A percentile compares a stretch with the other conserved stretches of the same genome.
phyloP scores from a whole-genome alignment of 1,284 basidiomycete genomes.

The Ganoderma resinaceum region DNA sequence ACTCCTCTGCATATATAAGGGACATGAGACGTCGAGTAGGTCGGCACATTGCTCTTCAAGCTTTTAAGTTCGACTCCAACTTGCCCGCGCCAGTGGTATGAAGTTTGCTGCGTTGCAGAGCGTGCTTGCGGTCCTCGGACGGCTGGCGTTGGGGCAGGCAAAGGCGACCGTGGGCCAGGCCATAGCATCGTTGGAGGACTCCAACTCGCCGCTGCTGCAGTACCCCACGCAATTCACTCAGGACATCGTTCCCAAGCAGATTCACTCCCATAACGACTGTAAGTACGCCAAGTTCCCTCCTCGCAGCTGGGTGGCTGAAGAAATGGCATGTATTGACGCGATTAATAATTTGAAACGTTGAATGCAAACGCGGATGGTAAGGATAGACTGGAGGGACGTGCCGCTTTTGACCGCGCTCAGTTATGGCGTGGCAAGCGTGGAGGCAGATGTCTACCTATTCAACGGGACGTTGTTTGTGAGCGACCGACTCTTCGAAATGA shows the following conservation, averaged over 20 bases:
- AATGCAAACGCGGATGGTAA: background rate
- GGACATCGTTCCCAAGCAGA: slow-evolving; percentile 55
- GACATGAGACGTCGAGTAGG: background rate
- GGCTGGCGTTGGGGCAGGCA: slow-evolving; percentile 16
- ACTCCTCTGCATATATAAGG: background rate
- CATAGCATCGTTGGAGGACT: slow-evolving; percentile 48
- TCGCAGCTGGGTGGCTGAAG: background rate
- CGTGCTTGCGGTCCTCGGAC: slow-evolving; percentile 6
- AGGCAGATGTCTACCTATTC: slow-evolving; percentile 60
- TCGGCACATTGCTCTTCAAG: background rate
- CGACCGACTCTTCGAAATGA: background rate
- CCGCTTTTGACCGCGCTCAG: slow-evolving; percentile 57
- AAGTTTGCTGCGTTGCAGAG: background rate
- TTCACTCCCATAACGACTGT: slow-evolving; percentile 67
- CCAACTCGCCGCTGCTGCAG: slow-evolving; percentile 50
- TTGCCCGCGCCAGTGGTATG: slow-evolving; percentile 15
- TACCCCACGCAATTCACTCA: slow-evolving; percentile 62
- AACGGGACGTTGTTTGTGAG: slow-evolving; percentile 55
- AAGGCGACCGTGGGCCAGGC: slow-evolving; percentile 45
- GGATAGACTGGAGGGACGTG: slow-evolving; percentile 60
- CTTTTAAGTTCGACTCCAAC: background rate
- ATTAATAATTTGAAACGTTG: background rate
- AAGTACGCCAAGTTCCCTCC: slow-evolving; percentile 24
- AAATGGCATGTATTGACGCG: background rate
- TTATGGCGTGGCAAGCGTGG: slow-evolving; percentile 58